Evolutionary conservation across 2,329 filamentous ascomycete genomes (phyloP).

Genomic region (Ceratocystiopsis sp.): DNA sequence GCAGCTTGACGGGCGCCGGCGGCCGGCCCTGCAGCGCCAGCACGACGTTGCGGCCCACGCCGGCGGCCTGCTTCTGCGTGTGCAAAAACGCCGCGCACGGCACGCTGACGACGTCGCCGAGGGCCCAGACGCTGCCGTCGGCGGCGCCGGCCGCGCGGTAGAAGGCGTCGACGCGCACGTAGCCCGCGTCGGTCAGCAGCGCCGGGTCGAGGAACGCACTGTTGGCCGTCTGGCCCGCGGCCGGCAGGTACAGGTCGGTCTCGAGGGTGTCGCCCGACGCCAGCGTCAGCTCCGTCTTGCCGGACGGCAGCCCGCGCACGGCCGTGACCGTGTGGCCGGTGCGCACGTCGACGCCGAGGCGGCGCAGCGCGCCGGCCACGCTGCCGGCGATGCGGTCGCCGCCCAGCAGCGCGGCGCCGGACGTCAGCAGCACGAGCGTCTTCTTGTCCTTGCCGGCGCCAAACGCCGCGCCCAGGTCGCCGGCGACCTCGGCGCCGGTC

Average conservation of each 20-base stretch:
- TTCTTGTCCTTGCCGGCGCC: constrained; percentile 13
- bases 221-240: constrained; percentile 37
- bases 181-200: constrained; percentile 22
- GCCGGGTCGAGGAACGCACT: constrained; percentile 30
- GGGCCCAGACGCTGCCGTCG: constrained; percentile 29
- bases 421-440: constrained; percentile 32
- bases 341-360: constrained; percentile 32
- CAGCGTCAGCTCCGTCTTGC: constrained; percentile 31
- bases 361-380: constrained; percentile 31
- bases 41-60: constrained; percentile 37
- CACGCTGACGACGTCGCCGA: constrained; percentile 34
- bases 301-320: constrained; percentile 19
- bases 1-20: constrained; percentile 26
- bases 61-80: constrained; percentile 33
- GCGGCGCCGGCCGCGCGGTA: constrained; percentile 27
- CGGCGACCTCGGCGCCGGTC: constrained; percentile 38
- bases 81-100: constrained; percentile 27
- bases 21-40: constrained; percentile 26
- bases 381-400: constrained; percentile 25
- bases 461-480: constrained; percentile 35
- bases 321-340: constrained; percentile 23
- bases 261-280: constrained; percentile 22
- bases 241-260: constrained; percentile 34
- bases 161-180: constrained; percentile 33
- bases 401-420: constrained; percentile 22